Conservation (phyloP, 257 asterid genomes). For the Schizonepeta tenuifolia region DNA sequence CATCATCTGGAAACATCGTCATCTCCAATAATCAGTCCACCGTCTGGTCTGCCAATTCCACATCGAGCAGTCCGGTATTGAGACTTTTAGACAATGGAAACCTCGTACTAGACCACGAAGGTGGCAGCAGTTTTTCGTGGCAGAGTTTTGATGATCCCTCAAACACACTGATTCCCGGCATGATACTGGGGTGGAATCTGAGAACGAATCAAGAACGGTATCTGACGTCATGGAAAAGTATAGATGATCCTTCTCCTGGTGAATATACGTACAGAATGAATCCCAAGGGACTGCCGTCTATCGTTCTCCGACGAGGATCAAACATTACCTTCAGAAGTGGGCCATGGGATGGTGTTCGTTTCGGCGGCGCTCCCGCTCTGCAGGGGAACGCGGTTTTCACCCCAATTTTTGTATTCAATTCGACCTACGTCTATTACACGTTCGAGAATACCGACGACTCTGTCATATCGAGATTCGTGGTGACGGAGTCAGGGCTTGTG, state of each 20-base stretch:
- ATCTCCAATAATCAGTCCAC: conserved; percentile 29
- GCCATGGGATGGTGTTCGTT: conserved; percentile 29
- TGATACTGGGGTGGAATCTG: conserved; percentile 58
- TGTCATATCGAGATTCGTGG: conserved; percentile 37
- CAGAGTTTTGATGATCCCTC: conserved; percentile 49
- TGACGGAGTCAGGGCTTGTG: conserved; percentile 34
- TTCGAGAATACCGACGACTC: conserved; percentile 35
- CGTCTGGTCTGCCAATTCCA: conserved; percentile 42
- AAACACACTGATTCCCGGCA: conserved; percentile 57
- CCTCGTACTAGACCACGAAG: conserved; percentile 37
- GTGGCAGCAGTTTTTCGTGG: conserved; percentile 37
- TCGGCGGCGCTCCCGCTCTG: conserved; percentile 28
- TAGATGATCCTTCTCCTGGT: conserved; percentile 42
- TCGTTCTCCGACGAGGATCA: conserved; percentile 39
- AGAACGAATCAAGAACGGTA: conserved; percentile 20
- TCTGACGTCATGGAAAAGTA: conserved; percentile 50
- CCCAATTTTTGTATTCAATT: conserved; percentile 25
- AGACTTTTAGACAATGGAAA: conserved; percentile 49
- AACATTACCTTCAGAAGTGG: background rate
- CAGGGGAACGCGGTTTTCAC: conserved; percentile 33
- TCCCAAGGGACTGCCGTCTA: conserved; percentile 40
- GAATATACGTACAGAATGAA: conserved; percentile 43
- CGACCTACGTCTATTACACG: conserved; percentile 23
- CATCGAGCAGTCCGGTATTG: conserved; percentile 33
- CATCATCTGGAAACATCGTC: background rate